A percentile compares a stretch with the other conserved stretches of the same genome.
Evolutionary conservation across 805 yeast species (phyloP).

Genomic region (Yarrowia bubula): DNA sequence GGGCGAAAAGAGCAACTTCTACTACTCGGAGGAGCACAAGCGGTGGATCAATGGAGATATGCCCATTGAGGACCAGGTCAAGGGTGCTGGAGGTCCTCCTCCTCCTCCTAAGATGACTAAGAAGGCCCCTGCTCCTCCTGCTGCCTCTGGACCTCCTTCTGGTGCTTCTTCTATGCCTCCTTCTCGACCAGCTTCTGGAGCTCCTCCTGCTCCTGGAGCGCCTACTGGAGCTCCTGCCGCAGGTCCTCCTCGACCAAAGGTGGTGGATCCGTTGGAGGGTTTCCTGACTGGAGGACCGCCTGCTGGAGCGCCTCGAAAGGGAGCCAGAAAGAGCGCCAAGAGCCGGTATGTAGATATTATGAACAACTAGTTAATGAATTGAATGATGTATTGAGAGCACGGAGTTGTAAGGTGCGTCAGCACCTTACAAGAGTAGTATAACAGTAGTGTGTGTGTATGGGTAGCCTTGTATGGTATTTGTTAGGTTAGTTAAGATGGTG

Average conservation of each 20-base stretch:
- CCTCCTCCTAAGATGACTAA: conserved; percentile 53
- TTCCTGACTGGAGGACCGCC: conserved; percentile 43
- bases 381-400: conserved; percentile 14
- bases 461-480: no score
- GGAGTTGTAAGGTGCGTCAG: no score
- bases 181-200: neutral
- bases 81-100: conserved; percentile 62
- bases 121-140: conserved; percentile 24
- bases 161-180: conserved; percentile 40
- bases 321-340: conserved; percentile 54
- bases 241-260: conserved; percentile 30
- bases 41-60: conserved; percentile 80
- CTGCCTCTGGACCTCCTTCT: conserved; percentile 29
- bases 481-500: no score
- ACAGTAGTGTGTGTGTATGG: no score
- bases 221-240: conserved; percentile 31
- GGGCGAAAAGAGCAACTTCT: conserved; percentile 72
- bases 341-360: conserved; percentile 66
- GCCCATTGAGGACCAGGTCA: conserved; percentile 39
- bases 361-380: conserved; percentile 36
- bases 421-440: no score
- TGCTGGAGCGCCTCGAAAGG: conserved; percentile 40
- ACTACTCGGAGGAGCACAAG: conserved; percentile 77
- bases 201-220: conserved; percentile 29
- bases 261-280: conserved; percentile 49